These are phyloP conservation scores for Calonectria multiphialidica DNA, from an alignment of 2,329 filamentous ascomycete genomes.

Conservation along the genomic window DNA sequence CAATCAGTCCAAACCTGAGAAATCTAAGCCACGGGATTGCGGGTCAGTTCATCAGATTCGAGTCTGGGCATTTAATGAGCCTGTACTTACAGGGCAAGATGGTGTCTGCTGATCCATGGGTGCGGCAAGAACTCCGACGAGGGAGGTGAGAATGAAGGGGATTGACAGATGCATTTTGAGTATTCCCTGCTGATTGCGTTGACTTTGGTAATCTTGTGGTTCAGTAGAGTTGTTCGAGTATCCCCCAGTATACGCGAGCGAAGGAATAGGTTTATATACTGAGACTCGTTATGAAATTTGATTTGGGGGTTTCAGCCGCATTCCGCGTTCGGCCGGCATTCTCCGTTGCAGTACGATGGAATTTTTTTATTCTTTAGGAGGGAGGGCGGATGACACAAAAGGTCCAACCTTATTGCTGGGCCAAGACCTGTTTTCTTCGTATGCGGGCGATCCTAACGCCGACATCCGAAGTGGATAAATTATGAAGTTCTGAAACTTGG, in stretches of 20 bases:
- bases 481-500: not conserved
- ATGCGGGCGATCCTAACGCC: not conserved
- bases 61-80: not conserved
- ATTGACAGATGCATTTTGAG: not conserved
- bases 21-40: not conserved
- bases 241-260: not conserved
- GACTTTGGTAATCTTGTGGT: not conserved
- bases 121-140: not conserved
- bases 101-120: not conserved
- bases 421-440: too few species aligned
- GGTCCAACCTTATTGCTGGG: not conserved
- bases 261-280: not conserved
- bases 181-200: too few species aligned
- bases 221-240: not conserved
- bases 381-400: not conserved
- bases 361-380: not conserved
- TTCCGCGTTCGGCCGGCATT: not conserved
- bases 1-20: not conserved
- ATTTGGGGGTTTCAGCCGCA: not conserved
- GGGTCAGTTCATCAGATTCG: not conserved
- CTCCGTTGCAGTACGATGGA: not conserved
- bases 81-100: not conserved
- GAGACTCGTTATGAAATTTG: not conserved
- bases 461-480: not conserved
- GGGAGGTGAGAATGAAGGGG: not conserved